Evolutionary conservation across 345 rosid species (phyloP).

Genomic region (Linum lewisii): DNA sequence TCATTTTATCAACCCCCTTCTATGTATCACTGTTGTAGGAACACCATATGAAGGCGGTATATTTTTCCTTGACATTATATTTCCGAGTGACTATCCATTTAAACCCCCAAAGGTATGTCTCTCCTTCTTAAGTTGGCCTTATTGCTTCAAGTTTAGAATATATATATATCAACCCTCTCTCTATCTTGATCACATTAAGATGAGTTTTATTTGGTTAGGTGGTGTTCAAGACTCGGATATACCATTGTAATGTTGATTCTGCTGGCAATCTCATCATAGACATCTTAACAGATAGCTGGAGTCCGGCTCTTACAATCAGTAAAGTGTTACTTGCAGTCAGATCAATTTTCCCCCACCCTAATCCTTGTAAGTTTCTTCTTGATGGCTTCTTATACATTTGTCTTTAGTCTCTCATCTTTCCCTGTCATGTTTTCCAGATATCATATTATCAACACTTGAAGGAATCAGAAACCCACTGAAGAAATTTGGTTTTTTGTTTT

Average conservation of each 20-base stretch:
- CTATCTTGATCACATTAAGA: too few relatives aligned
- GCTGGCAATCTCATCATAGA: slow-evolving; percentile 59
- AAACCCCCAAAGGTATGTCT: slow-evolving; percentile 93
- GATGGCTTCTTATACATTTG: not conserved
- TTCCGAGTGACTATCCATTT: slow-evolving; percentile 83
- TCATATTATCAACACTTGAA: too few relatives aligned
- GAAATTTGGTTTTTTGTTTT: not conserved
- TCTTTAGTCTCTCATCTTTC: not conserved
- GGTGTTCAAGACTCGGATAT: slow-evolving; percentile 75
- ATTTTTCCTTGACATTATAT: slow-evolving; percentile 64
- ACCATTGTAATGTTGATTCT: slow-evolving; percentile 82
- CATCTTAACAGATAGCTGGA: slow-evolving; percentile 77
- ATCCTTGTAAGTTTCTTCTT: slow-evolving; percentile 40
- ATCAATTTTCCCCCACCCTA: slow-evolving; percentile 70
- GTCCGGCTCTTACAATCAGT: slow-evolving; percentile 82
- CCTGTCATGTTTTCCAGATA: not conserved
- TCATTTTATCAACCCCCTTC: slow-evolving; percentile 1
- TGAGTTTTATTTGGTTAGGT: slow-evolving; percentile 33
- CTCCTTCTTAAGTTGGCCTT: too few relatives aligned
- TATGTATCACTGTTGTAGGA: slow-evolving; percentile 32
- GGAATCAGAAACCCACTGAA: not conserved
- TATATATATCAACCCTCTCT: not conserved
- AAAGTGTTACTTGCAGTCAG: slow-evolving; percentile 68
- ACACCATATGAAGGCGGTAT: slow-evolving; percentile 87
- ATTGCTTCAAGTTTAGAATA: not conserved